Percentiles rank a stretch among this genome's conserved stretches.
phyloP scores from a whole-genome alignment of 169 alveolate genomes.

The Ichthyophthirius multifiliis region DNA sequence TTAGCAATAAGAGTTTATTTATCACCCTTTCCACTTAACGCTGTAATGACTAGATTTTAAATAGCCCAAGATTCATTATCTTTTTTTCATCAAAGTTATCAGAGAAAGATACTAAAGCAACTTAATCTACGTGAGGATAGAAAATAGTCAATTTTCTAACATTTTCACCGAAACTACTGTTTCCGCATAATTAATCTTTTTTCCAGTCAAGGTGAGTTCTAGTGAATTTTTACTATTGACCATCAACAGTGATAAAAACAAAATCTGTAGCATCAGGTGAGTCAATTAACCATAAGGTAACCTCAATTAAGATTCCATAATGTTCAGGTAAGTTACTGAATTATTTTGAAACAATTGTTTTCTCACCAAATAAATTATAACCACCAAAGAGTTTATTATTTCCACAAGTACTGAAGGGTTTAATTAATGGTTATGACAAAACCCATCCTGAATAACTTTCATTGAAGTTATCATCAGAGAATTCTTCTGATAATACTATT shows the following conservation, averaged over 20 bases:
- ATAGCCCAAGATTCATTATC: constrained; percentile 10
- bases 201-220: not conserved
- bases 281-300: not conserved
- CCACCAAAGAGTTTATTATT: constrained; percentile 5
- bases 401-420: not conserved
- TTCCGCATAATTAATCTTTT: not conserved
- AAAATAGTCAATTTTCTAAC: not conserved
- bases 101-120: not conserved
- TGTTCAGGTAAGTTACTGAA: not conserved
- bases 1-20: not conserved
- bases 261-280: not conserved
- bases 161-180: not conserved
- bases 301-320: not conserved
- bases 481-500: not conserved
- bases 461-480: not conserved
- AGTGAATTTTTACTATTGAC: not conserved
- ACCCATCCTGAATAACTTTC: not conserved
- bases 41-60: not conserved
- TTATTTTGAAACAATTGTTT: not conserved
- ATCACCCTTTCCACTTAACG: not conserved
- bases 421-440: not conserved
- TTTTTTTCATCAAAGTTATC: not conserved
- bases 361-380: not conserved
- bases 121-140: not conserved
- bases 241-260: not conserved